Conservation (phyloP, 139 green algal genomes). For the Chlamydomonas sp. region DNA sequence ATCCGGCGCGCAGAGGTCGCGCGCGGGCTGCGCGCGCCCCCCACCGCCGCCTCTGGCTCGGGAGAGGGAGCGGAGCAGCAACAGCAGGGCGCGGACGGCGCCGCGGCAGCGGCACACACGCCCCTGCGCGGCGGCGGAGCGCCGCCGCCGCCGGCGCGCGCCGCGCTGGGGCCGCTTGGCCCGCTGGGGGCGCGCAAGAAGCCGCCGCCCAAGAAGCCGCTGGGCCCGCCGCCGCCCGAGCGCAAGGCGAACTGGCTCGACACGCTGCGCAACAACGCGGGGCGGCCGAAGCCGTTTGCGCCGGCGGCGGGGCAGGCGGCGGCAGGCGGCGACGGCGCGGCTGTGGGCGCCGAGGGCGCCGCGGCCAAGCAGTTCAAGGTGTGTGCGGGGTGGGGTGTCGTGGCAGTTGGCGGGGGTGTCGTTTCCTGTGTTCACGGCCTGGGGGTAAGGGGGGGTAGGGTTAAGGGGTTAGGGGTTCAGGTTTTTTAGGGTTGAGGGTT, state of each 20-base stretch:
- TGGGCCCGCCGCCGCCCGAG: conserved; percentile 11
- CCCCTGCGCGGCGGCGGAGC: background rate
- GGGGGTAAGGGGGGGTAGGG: too few relatives aligned
- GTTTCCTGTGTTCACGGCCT: too few relatives aligned
- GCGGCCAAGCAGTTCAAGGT: too few relatives aligned
- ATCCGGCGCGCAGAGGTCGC: conserved; percentile 53
- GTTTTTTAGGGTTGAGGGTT: too few relatives aligned
- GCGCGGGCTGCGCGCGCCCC: background rate
- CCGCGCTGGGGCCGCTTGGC: background rate
- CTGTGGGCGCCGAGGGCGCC: too few relatives aligned
- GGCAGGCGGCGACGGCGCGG: too few relatives aligned
- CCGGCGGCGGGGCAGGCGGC: too few relatives aligned
- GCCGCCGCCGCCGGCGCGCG: background rate
- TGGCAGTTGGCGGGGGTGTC: too few relatives aligned
- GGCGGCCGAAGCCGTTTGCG: background rate
- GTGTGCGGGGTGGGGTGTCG: too few relatives aligned
- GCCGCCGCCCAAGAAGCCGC: conserved; percentile 9
- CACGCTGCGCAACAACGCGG: background rate
- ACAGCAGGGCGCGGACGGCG: background rate
- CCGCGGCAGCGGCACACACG: background rate
- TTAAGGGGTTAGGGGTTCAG: too few relatives aligned
- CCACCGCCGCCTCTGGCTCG: background rate
- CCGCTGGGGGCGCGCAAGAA: background rate
- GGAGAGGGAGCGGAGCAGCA: background rate
- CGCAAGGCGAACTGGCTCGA: conserved; percentile 38